Percentiles rank a stretch among this genome's conserved stretches.
These are phyloP conservation scores for Coniophora puteana DNA, from an alignment of 1,284 basidiomycete species.

Conservation along the genomic window DNA sequence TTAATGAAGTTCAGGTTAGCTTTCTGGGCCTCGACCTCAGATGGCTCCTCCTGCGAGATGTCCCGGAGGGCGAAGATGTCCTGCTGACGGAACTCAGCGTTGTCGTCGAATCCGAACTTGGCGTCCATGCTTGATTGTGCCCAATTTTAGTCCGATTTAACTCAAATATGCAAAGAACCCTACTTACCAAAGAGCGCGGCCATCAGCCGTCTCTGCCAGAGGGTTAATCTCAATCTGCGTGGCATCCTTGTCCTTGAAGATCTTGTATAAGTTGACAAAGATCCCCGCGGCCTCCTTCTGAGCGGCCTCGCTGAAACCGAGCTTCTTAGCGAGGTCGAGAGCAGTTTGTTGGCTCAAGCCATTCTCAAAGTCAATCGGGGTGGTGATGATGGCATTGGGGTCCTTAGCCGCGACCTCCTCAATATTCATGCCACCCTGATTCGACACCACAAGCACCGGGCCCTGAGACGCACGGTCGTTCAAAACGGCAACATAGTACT, in stretches of 20 bases:
- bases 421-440: conserved; percentile 97
- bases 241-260: conserved; percentile 99
- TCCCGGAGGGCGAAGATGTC: conserved; percentile 92
- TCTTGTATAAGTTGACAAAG: conserved; percentile 92
- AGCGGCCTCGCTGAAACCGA: conserved; percentile 80
- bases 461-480: conserved; percentile 92
- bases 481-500: conserved; percentile 97
- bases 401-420: conserved; percentile 99
- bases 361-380: conserved; percentile 85
- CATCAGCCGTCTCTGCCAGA: conserved; percentile 92
- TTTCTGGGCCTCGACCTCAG: conserved; percentile 94
- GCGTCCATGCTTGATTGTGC: conserved; percentile 86
- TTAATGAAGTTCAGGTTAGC: conserved; percentile 99
- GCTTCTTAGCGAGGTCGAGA: conserved; percentile 79
- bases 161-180: conserved; percentile 7
- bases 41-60: conserved; percentile 92
- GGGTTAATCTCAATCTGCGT: conserved; percentile 99
- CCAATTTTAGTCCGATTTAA: conserved; percentile 8
- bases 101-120: conserved; percentile 99
- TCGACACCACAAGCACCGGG: conserved; percentile 92
- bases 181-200: conserved; percentile 86
- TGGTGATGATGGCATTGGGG: conserved; percentile 94
- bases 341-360: conserved; percentile 79
- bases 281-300: conserved; percentile 88
- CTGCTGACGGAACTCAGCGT: conserved; percentile 96